Evolutionary conservation across 148 eudicot species (phyloP), one percentile per base, ranked within the genome.

Genomic region (Mesembryanthemum crystallinum): DNA sequence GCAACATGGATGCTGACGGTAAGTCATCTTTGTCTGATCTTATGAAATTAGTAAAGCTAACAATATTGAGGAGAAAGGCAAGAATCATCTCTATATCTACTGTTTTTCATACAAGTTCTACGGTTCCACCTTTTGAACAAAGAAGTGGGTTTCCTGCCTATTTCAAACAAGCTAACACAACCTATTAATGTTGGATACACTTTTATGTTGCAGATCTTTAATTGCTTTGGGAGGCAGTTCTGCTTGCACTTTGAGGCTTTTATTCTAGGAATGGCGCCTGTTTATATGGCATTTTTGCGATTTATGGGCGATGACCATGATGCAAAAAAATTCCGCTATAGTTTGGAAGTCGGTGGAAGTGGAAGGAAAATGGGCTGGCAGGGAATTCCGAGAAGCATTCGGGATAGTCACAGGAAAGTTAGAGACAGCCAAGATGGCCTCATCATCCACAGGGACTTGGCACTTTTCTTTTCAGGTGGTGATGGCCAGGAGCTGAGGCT

Each of bases 221-320:
- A 72, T 51, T 76, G 83, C 52, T 81, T 71, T 30, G 83, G 80
- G 66, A 67, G 75, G 61, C 76, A 81, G 29, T 81, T 81, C 63
- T 81, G 83, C 71, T 67, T 81, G 61, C 83, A 81, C 58, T 65
- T 76, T 72, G 83, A 81, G 57, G 83, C 83, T 9, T 81, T 81
- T 66, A 24, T 52, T 32, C 66, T 76, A 17, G 83, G 79, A 43
- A 66, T 76, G 72, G 71, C 80, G 7, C 83, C 80, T 20, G 80
- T 72, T 47, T 81, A 71, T 75, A 81, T 81, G 30, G 80, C 76
- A 2, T 71, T 81, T 49, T 64, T 81, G 67, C 61, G 83, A 28
- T 81, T 81, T 59, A 81, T 81, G 83, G 83, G 83, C 1, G 79
- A 81, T 33, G 80, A 81, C 23, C 61, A 65, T 28, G 83, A 81